Conservation (phyloP, 192 early-diverging fungal species). For the Entomortierella beljakovae region DNA sequence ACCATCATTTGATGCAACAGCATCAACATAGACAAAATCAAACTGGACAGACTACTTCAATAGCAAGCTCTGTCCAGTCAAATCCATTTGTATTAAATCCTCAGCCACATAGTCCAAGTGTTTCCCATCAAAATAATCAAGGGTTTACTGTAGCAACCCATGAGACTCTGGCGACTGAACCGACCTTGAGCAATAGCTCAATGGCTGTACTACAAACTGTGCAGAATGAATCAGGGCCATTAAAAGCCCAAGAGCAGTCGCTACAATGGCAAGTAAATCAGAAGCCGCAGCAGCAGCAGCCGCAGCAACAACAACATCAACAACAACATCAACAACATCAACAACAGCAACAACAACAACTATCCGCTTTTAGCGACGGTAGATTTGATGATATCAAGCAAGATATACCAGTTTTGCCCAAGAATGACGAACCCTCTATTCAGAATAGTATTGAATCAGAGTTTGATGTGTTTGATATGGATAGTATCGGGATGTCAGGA, state of each 20-base stretch:
- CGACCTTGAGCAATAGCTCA: not conserved
- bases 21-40: slow-evolving; percentile 28
- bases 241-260: not conserved
- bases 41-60: slow-evolving; percentile 30
- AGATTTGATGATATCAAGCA: not conserved
- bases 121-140: too few species aligned
- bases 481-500: slow-evolving; percentile 5
- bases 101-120: not conserved
- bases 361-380: not conserved
- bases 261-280: not conserved
- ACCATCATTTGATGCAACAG: slow-evolving; percentile 16
- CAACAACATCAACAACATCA: not conserved
- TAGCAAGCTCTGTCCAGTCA: slow-evolving; percentile 35
- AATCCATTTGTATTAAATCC: slow-evolving; percentile 35
- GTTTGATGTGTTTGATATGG: slow-evolving; percentile 30
- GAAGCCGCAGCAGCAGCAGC: not conserved
- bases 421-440: not conserved
- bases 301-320: not conserved
- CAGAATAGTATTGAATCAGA: too few species aligned
- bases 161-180: slow-evolving; percentile 1
- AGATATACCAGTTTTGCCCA: not conserved
- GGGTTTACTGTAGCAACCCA: slow-evolving; percentile 7
- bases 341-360: not conserved
- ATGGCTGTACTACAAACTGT: not conserved
- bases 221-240: not conserved